Evolutionary conservation across 805 yeast species (phyloP).

Genomic region (Yarrowia keelungensis): DNA sequence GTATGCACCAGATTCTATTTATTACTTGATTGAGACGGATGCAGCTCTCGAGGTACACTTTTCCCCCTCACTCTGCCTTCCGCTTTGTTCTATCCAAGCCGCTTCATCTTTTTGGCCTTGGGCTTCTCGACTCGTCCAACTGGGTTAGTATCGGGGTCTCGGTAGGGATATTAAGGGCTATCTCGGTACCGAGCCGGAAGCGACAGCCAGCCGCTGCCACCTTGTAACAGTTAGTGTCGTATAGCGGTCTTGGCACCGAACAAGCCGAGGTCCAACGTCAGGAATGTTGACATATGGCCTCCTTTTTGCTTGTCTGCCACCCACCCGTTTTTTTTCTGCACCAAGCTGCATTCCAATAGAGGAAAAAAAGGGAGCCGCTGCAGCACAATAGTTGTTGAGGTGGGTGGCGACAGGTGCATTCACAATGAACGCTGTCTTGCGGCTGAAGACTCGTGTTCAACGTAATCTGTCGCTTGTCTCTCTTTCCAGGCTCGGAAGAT

Average conservation of each 20-base stretch:
- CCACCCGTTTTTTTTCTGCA: slow-evolving; percentile 1
- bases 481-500: slow-evolving; percentile 1
- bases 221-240: too few species aligned
- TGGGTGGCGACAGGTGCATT: slow-evolving; percentile 10
- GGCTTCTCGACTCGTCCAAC: slow-evolving; percentile 30
- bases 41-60: not conserved
- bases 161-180: too few species aligned
- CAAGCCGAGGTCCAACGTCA: not conserved
- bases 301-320: slow-evolving; percentile 1
- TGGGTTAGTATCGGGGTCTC: slow-evolving; percentile 8
- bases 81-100: slow-evolving; percentile 2
- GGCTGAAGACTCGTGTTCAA: slow-evolving; percentile 21
- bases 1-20: not conserved
- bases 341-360: slow-evolving; percentile 6
- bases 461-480: not conserved
- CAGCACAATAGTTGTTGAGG: slow-evolving; percentile 2
- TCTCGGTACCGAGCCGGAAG: too few species aligned
- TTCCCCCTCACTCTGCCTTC: not conserved
- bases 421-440: slow-evolving; percentile 6
- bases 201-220: too few species aligned
- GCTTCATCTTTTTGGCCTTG: slow-evolving; percentile 24
- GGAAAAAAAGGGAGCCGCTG: slow-evolving; percentile 3
- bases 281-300: not conserved
- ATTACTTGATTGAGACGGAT: not conserved
- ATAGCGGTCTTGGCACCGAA: not conserved